These are phyloP conservation scores for Sutorius eximius DNA, from an alignment of 1,284 basidiomycete genomes.

Conservation along the genomic window DNA sequence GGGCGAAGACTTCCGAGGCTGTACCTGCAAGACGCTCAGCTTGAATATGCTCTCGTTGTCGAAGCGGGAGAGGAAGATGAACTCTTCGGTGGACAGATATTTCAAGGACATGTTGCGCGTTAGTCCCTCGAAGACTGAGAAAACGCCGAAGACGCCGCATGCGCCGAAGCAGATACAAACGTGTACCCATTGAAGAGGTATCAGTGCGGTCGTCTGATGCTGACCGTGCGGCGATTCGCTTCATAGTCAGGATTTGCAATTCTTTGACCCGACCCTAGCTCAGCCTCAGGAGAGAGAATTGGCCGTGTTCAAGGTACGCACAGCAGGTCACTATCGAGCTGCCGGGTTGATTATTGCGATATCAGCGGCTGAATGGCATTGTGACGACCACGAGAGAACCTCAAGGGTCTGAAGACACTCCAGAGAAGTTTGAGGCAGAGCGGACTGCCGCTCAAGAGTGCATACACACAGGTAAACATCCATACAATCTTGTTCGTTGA, in stretches of 20 bases:
- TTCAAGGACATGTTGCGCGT: slow-evolving; percentile 92
- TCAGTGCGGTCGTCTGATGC: no score
- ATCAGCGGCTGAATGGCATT: slow-evolving; percentile 71
- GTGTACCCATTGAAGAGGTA: no score
- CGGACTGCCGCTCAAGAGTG: slow-evolving; percentile 79
- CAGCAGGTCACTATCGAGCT: not conserved
- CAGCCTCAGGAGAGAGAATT: slow-evolving; percentile 48
- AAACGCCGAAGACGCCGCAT: no score
- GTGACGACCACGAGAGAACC: slow-evolving; percentile 71
- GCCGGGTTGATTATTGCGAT: not conserved
- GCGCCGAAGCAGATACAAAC: no score
- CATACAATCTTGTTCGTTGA: not conserved
- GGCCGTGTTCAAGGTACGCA: slow-evolving; percentile 70
- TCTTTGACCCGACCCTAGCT: slow-evolving; percentile 73
- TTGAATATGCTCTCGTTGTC: slow-evolving; percentile 88
- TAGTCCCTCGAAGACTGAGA: no score
- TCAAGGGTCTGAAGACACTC: slow-evolving; percentile 71
- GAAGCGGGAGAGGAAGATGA: slow-evolving; percentile 94
- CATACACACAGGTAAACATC: no score
- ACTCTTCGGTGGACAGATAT: slow-evolving; percentile 93
- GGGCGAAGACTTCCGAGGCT: slow-evolving; percentile 88
- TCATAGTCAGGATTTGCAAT: slow-evolving; percentile 92
- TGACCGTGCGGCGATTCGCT: no score
- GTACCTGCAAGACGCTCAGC: slow-evolving; percentile 67
- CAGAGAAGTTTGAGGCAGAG: slow-evolving; percentile 85